Evolutionary conservation across 306 rosid species (phyloP).

Genomic region (Spatholobus suberectus): DNA sequence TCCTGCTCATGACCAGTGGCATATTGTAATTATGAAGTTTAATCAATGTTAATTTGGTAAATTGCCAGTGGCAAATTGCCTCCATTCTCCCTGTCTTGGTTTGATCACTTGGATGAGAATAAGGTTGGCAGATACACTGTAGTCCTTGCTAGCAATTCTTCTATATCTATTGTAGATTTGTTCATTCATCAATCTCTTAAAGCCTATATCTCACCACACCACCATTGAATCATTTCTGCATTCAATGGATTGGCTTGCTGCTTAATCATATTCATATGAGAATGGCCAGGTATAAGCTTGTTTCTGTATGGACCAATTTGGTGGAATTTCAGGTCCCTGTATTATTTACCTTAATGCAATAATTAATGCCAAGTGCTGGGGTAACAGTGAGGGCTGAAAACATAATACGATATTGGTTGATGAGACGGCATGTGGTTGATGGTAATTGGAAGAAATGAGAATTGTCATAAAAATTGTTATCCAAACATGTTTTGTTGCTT

Average conservation of each 20-base stretch:
- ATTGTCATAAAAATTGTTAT: not conserved
- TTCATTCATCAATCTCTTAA: not conserved
- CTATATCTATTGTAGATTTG: not conserved
- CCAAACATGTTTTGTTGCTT: not conserved
- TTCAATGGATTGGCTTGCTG: conserved; percentile 6
- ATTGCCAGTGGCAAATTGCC: not conserved
- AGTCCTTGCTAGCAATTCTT: not conserved
- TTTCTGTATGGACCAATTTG: not conserved
- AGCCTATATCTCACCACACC: not conserved
- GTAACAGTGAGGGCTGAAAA: not conserved
- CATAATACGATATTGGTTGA: not conserved
- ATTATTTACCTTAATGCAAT: not conserved
- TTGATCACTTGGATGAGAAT: conserved; percentile 7
- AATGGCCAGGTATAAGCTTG: conserved; percentile 9
- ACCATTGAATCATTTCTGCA: conserved; percentile 22
- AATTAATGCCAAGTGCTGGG: conserved; percentile 11
- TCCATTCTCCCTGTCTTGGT: not conserved
- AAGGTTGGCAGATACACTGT: not conserved
- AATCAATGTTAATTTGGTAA: not conserved
- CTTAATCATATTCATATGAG: not conserved
- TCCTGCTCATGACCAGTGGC: not conserved
- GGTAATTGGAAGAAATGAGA: not conserved
- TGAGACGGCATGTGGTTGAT: not conserved
- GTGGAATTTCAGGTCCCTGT: conserved; percentile 24
- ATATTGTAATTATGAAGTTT: not conserved